phyloP scores from a whole-genome alignment of 2,329 filamentous ascomycete species.

The Hypoxylon sp. region DNA sequence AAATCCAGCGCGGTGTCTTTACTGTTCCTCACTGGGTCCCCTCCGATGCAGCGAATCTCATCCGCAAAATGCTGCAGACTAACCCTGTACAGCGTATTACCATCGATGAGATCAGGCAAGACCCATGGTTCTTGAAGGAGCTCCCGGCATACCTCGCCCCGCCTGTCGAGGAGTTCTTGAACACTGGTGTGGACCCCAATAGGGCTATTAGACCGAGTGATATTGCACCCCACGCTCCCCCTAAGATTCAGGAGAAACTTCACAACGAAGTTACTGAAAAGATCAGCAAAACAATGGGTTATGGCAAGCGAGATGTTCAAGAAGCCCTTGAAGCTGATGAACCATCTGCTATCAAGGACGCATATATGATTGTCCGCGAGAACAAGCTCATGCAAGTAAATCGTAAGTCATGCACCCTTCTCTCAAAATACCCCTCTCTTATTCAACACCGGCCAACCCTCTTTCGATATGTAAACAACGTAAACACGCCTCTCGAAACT shows the following conservation, averaged over 20 bases:
- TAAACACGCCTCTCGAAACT: background rate
- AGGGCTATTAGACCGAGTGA: constrained; percentile 88
- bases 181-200: constrained; percentile 93
- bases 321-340: constrained; percentile 93
- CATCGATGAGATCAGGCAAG: constrained; percentile 91
- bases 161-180: constrained; percentile 90
- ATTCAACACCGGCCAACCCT: background rate
- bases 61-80: constrained; percentile 94
- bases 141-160: constrained; percentile 89
- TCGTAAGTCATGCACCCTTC: constrained; percentile 71
- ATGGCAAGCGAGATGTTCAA: constrained; percentile 93
- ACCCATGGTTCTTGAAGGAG: constrained; percentile 93
- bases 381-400: constrained; percentile 98
- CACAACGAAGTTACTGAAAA: constrained; percentile 95
- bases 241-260: constrained; percentile 87
- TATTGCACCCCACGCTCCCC: constrained; percentile 83
- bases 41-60: constrained; percentile 82
- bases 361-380: constrained; percentile 97
- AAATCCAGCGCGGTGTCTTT: constrained; percentile 95
- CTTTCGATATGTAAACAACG: background rate
- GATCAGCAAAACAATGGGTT: constrained; percentile 98
- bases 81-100: constrained; percentile 95
- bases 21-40: constrained; percentile 93
- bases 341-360: constrained; percentile 98
- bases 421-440: constrained; percentile 1